Percentiles rank a stretch among this genome's conserved stretches.
Evolutionary conservation across 345 rosid genomes (phyloP).

Genomic region (Abelmoschus esculentus): DNA sequence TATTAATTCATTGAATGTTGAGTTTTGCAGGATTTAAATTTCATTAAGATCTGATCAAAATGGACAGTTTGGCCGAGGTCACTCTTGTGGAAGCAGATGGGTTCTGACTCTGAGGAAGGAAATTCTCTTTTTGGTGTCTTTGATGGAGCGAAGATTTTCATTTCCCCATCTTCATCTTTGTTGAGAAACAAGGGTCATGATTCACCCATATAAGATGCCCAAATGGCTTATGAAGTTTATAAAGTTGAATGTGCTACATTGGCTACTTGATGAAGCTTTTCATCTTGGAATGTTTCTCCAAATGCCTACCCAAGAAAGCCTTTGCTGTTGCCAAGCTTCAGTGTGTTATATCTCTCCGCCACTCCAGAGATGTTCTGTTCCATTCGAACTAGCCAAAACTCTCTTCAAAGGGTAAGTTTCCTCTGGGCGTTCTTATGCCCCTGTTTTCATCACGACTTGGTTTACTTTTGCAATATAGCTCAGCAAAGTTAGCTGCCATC

Average conservation of each 20-base stretch:
- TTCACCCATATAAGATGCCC: conserved; percentile 29
- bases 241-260: conserved; percentile 54
- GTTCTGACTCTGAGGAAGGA: conserved; percentile 34
- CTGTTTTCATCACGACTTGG: background rate
- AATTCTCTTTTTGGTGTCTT: conserved; percentile 32
- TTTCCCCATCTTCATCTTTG: conserved; percentile 27
- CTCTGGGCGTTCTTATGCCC: background rate
- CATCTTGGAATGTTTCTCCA: conserved; percentile 5
- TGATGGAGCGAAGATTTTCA: conserved; percentile 27
- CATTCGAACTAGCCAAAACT: background rate
- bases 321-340: conserved; percentile 60
- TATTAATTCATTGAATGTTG: background rate
- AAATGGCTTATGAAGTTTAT: conserved; percentile 53
- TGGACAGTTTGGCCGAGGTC: background rate
- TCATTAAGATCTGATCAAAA: background rate
- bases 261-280: conserved; percentile 23
- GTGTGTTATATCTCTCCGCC: conserved; percentile 27
- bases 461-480: background rate
- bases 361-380: conserved; percentile 14
- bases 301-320: conserved; percentile 24
- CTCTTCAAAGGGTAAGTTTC: background rate
- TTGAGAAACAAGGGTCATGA: conserved; percentile 15
- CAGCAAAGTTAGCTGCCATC: background rate
- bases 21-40: background rate
- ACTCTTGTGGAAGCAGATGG: conserved; percentile 23